Evolutionary conservation across 139 green algal genomes (phyloP), one percentile per base, ranked within the genome.

Genomic region (Microglena sp.): DNA sequence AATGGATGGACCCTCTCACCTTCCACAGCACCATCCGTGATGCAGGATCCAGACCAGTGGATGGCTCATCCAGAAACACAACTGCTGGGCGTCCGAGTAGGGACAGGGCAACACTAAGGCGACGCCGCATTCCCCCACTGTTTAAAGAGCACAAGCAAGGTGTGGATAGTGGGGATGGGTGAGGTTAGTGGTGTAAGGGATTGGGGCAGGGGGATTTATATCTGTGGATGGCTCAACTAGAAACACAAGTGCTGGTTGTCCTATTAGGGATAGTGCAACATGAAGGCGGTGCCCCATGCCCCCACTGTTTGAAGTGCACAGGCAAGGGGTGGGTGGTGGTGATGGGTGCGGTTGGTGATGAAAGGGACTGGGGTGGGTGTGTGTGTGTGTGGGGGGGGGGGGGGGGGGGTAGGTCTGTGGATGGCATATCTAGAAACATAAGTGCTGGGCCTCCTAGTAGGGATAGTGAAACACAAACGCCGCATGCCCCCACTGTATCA

Each of bases 21-120:
- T 57, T 53, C 77, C 77, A 84, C 53, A 84, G 67, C 24, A 69
- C 45, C n/a, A 84, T 60, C n/a, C 83, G 66, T 26, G 75, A 80
- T 40, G 82, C 77, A 15, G 88, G 88, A 67, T 95, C 88, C 78
- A 93, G 85, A 6, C 89, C 87, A 22, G 87, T 94, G 5, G 88
- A 97, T 2, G 93, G 93, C 74, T 98, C 93, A 71, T 98, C 93
- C 36, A 98, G 60, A 55, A 88, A 96, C 11, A 97, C 67, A 5
- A 97, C 50, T 18, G 74, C 68, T 1, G 87, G 80, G 1, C 50
- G 60, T 1, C 92, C 87, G 40, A 97, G 80, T 27, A 98, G 72
- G 0, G 90, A 81, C 26, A 94, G 82, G 2, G 90, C 92, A 29
- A 95, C 80, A 28, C 66, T 85, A 3, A 95, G 73, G 5, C 87